Base-by-base conservation (phyloP, 2,329 filamentous ascomycete species). In the Aulographum hederae region DNA sequence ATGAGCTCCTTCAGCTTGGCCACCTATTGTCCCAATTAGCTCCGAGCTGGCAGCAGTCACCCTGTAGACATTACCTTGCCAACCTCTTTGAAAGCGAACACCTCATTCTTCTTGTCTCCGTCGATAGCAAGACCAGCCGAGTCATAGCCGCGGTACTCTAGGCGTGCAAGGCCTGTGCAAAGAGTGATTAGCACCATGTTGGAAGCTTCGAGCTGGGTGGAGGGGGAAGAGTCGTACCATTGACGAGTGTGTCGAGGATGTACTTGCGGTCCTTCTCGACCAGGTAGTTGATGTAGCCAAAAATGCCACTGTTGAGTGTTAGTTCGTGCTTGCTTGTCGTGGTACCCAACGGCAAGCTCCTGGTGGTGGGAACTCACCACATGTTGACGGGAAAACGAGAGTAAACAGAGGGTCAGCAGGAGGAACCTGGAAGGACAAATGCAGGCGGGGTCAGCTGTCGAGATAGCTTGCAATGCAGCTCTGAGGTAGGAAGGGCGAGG, bases 231-330 rank as follows among this genome's bases (percentile, higher is more conserved):
- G 19, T 62, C 75, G 58, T 60, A 84, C 84, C 86, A 65, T 95
- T 94, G 57, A 94, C 78, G 46, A 98, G 69, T 40, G 86, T 95
- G 56, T 94, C 76, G 53, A 95, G 69, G 57, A 95, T 92, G 63
- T 78, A 91, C 61, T 81, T 85, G 57, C 89, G 74, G 65, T 95
- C 86, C 72, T 92, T 94, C 70, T 95, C 89, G 56, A 95, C 84
- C 56, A 95, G 67, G 63, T 95, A 95, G 67, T 95, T 95, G 66
- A 95, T 81, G 69, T 95, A 95, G 50, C 86, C 86, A 65, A 95
- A 91, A 61, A 89, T 91, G 58, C 81, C 81, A 75, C 80, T 86
- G 43, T 25, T n/a, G n/a, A n/a, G n/a, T n/a, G n/a, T n/a, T n/a
- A n/a, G n/a, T n/a, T n/a, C n/a, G n/a, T n/a, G n/a, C n/a, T n/a